These are phyloP conservation scores for Pseudonitzschia delicatissima DNA, from an alignment of 108 stramenopile species.

Conservation along the genomic window DNA sequence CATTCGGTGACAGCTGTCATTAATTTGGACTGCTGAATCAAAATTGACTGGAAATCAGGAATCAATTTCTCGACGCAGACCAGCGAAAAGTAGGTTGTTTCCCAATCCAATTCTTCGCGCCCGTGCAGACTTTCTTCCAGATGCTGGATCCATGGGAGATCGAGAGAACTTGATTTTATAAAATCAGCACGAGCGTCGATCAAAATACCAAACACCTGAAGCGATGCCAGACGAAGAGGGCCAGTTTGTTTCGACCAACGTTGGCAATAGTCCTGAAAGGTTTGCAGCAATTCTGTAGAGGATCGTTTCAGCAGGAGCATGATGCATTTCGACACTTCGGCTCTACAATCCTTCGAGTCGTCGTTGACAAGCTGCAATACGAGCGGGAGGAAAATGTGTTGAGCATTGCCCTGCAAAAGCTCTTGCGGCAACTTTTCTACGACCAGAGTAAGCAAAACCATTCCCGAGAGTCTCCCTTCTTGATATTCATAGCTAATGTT, in stretches of 20 bases:
- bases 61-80: constrained; percentile 63
- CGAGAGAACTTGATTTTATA: constrained; percentile 46
- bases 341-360: constrained; percentile 76
- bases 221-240: constrained; percentile 53
- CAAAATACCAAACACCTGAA: constrained; percentile 76
- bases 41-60: background rate
- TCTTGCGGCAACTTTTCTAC: constrained; percentile 68
- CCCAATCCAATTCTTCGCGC: constrained; percentile 48
- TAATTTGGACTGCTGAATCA: constrained; percentile 31
- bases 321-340: constrained; percentile 53
- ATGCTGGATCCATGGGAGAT: constrained; percentile 26
- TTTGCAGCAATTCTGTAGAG: constrained; percentile 52
- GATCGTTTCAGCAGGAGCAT: constrained; percentile 53
- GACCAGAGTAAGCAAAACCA: constrained; percentile 49
- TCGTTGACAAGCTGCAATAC: constrained; percentile 89
- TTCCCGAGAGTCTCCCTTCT: constrained; percentile 82
- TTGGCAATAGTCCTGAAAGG: constrained; percentile 58
- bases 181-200: constrained; percentile 62
- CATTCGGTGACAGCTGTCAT: constrained; percentile 53
- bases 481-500: constrained; percentile 89
- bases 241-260: constrained; percentile 61
- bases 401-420: constrained; percentile 60
- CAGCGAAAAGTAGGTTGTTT: constrained; percentile 67
- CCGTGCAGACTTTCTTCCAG: constrained; percentile 13
- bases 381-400: constrained; percentile 81